Evolutionary conservation across 257 asterid species (phyloP).

Genomic region (Ehretia macrophylla): DNA sequence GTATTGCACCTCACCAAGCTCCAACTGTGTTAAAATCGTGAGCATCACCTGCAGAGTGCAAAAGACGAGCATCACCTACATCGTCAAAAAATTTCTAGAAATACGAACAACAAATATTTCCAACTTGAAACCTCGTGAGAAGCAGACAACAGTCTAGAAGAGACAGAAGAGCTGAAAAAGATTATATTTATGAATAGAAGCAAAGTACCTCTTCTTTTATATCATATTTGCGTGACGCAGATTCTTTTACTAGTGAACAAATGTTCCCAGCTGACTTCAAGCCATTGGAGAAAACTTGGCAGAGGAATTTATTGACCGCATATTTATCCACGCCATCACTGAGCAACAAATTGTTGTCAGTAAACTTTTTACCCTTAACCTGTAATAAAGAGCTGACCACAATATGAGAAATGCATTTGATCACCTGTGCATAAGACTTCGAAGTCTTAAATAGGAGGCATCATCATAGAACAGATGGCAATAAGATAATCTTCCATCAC

Average conservation of each 20-base stretch:
- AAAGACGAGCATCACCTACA: conserved; percentile 13
- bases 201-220: conserved; percentile 91
- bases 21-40: conserved; percentile 89
- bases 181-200: conserved; percentile 12
- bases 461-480: conserved; percentile 92
- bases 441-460: conserved; percentile 69
- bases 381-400: conserved; percentile 8
- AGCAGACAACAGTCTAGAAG: too few relatives aligned
- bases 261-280: conserved; percentile 38
- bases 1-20: conserved; percentile 82
- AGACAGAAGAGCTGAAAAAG: too few relatives aligned
- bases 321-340: conserved; percentile 96
- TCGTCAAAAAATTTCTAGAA: neutral
- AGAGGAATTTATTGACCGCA: conserved; percentile 71
- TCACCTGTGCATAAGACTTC: conserved; percentile 89
- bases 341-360: conserved; percentile 24
- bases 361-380: conserved; percentile 12
- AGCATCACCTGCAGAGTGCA: conserved; percentile 62
- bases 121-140: too few relatives aligned
- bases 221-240: conserved; percentile 85
- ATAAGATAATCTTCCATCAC: conserved; percentile 85
- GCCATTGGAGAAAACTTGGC: conserved; percentile 53
- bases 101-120: neutral
- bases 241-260: conserved; percentile 63
- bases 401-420: conserved; percentile 15